Conservation (phyloP, 768 basidiomycete genomes). For the Leccinum aurantiacum region DNA sequence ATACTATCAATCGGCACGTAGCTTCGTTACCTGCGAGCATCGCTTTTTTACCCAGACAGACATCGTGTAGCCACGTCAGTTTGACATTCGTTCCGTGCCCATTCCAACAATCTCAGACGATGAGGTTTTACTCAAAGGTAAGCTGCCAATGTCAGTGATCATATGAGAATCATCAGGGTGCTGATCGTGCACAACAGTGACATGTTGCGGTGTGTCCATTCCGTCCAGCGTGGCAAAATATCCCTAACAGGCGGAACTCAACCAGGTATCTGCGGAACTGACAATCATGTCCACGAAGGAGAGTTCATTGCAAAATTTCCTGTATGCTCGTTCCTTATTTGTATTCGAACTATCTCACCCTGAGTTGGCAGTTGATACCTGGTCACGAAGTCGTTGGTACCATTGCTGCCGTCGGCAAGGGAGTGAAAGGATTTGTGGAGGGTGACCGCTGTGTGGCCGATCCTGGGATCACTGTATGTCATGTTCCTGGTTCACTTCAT, state of each 20-base stretch:
- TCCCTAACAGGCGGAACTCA: neutral
- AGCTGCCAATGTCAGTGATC: constrained; percentile 2
- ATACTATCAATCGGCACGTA: constrained; percentile 43
- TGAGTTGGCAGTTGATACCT: constrained; percentile 52
- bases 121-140: constrained; percentile 61
- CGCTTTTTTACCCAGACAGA: neutral
- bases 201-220: constrained; percentile 37
- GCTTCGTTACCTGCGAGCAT: constrained; percentile 4
- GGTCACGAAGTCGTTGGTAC: constrained; percentile 71
- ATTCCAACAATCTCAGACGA: constrained; percentile 53
- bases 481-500: constrained; percentile 4
- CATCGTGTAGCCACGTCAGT: constrained; percentile 42
- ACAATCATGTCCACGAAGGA: constrained; percentile 56
- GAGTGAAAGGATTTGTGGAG: constrained; percentile 65
- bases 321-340: constrained; percentile 6
- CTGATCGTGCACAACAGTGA: constrained; percentile 28
- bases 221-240: neutral
- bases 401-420: constrained; percentile 69
- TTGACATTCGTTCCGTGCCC: constrained; percentile 51
- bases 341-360: neutral
- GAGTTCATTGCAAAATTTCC: constrained; percentile 65
- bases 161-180: neutral
- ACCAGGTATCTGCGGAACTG: constrained; percentile 55
- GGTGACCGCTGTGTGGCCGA: constrained; percentile 86
- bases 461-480: constrained; percentile 61